phyloP scores from a whole-genome alignment of 148 eudicot species.

The Agrostemma githago region DNA sequence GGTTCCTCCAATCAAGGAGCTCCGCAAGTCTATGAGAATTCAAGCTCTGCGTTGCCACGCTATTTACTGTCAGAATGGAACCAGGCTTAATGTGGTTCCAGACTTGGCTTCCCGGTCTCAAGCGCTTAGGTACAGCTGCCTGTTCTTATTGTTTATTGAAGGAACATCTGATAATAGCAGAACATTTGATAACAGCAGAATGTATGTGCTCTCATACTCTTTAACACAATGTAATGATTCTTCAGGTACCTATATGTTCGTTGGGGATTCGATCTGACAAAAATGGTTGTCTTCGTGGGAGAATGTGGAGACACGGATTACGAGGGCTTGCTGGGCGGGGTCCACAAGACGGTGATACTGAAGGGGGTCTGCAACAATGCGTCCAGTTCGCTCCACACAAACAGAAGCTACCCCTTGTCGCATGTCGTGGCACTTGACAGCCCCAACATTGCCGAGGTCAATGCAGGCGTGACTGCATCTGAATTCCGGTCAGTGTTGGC shows the following conservation, averaged over 20 bases:
- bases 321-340: conserved; percentile 79
- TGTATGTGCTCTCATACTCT: not conserved
- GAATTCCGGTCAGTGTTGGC: conserved; percentile 51
- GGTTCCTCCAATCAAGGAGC: conserved; percentile 77
- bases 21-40: conserved; percentile 72
- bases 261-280: conserved; percentile 71
- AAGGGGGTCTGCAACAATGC: conserved; percentile 59
- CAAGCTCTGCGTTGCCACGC: conserved; percentile 94
- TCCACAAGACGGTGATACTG: conserved; percentile 71
- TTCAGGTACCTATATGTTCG: conserved; percentile 79
- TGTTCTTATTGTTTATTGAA: not conserved
- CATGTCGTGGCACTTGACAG: conserved; percentile 68
- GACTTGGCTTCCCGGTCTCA: conserved; percentile 95
- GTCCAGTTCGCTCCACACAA: conserved; percentile 46
- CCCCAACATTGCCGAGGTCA: conserved; percentile 50
- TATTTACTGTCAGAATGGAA: conserved; percentile 71
- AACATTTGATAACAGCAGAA: not conserved
- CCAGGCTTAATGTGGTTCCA: conserved; percentile 79
- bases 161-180: too few relatives aligned
- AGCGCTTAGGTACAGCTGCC: conserved; percentile 65
- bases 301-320: conserved; percentile 94
- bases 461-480: conserved; percentile 30
- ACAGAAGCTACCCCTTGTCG: conserved; percentile 72
- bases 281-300: conserved; percentile 81
- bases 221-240: not conserved